Evolutionary conservation across 1,284 basidiomycete genomes (phyloP), one percentile per base, ranked within the genome.

Genomic region (Phenoliferia sp.): DNA sequence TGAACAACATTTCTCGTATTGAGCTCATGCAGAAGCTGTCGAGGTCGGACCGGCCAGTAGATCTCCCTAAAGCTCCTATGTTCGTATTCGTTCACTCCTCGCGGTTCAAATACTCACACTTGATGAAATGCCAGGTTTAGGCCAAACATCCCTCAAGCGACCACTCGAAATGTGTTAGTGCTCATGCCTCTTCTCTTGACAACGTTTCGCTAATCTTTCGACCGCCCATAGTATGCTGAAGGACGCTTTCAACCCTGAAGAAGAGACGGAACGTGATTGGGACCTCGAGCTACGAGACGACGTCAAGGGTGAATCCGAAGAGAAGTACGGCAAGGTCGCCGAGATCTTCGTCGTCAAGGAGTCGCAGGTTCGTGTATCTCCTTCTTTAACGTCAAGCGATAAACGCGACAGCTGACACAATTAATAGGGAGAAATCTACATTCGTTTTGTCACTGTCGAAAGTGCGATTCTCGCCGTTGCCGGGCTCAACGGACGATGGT

Each of bases 21-120:
- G 91, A 92, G 80, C 90, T 97, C 82, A 97, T 97, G 94, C 91
- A 94, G 82, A 97, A 96, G 87, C 89, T 97, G 85, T 92, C 94
- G 78, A 92, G 94, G 83, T 90, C 85, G 80, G 90, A 93, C 56
- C 69, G 66, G 55, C 74, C 65, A 0, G 31, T 62, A 74, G 83
- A 85, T 63, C 79, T 87, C 52, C 80, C 84, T 58, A 79, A 82
- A 17, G 2, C 5, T 39, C n/a, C 36, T 35, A 33, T 50, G 54
- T 48, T 19, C 39, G 31, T n/a, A 17, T 29, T 15, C 4, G 31
- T 28, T 7, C 35, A 2, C 29, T 6, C 31, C 17, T n/a, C 48
- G 16, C 55, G 16, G 7, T 6, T 28, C 16, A 7, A 10, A 6
- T 19, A 33, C 55, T 31, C 55, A 57, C 15, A 19, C 3, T 32